These are phyloP conservation scores for Limtongia smithiae DNA, from an alignment of 805 yeast genomes.

Conservation along the genomic window DNA sequence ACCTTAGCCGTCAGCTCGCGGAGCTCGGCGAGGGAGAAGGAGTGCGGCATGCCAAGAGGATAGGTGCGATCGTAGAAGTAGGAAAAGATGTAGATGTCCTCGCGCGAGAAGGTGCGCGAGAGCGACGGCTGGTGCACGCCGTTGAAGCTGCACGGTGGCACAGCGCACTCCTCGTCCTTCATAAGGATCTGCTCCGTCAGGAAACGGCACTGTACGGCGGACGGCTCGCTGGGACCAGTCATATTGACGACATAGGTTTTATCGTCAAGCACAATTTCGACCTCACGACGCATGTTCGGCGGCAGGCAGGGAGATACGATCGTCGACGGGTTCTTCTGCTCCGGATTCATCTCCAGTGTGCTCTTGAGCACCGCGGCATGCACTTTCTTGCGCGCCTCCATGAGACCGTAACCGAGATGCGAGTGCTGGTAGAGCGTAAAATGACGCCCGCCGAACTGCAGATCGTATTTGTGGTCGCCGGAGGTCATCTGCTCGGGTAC, in stretches of 20 bases:
- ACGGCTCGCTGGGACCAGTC: constrained; percentile 59
- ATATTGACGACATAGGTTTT: constrained; percentile 50
- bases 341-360: constrained; percentile 10
- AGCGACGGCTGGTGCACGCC: constrained; percentile 97
- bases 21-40: constrained; percentile 82
- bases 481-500: constrained; percentile 63
- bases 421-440: constrained; percentile 88
- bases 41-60: constrained; percentile 91
- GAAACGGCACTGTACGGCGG: constrained; percentile 81
- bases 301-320: constrained; percentile 83
- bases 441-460: constrained; percentile 75
- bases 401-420: constrained; percentile 92
- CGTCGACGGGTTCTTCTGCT: constrained; percentile 29
- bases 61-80: constrained; percentile 92
- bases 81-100: constrained; percentile 86
- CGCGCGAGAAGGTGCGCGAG: constrained; percentile 64
- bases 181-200: constrained; percentile 78
- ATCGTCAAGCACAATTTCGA: constrained; percentile 50
- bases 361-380: constrained; percentile 60
- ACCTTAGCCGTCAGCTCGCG: constrained; percentile 76
- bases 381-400: constrained; percentile 85
- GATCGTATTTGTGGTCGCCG: constrained; percentile 83
- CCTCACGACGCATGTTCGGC: constrained; percentile 60
- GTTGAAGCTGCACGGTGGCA: constrained; percentile 88
- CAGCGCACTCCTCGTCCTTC: constrained; percentile 72